Conservation (phyloP, 2,329 filamentous ascomycete genomes). For the Chlorencoelia australis region DNA sequence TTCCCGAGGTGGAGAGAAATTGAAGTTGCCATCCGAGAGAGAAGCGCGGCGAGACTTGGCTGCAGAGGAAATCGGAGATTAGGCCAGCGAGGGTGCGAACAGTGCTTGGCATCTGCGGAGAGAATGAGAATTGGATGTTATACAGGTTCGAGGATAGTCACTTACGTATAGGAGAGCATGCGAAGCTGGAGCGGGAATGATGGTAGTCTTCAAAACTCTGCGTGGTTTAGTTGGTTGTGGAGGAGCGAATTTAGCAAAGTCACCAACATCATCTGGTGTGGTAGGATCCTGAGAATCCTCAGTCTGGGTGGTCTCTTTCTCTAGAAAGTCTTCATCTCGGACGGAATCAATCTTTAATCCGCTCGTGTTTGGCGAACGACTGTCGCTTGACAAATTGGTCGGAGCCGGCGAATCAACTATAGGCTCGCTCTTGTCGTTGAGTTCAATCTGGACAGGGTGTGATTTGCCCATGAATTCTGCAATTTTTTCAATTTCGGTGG, state of each 20-base stretch:
- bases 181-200: constrained; percentile 67
- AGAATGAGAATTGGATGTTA: too few relatives aligned
- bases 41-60: constrained; percentile 65
- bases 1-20: constrained; percentile 77
- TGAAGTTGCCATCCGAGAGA: constrained; percentile 85
- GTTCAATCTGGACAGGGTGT: constrained; percentile 17
- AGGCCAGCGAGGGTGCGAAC: constrained; percentile 70
- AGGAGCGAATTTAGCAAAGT: constrained; percentile 31
- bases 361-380: constrained; percentile 24
- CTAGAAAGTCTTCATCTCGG: constrained; percentile 30
- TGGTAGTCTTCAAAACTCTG: constrained; percentile 53
- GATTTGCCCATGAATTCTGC: constrained; percentile 30
- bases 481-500: constrained; percentile 61
- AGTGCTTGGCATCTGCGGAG: constrained; percentile 60
- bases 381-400: constrained; percentile 27
- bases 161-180: constrained; percentile 83
- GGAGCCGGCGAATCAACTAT: constrained; percentile 41
- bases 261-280: constrained; percentile 35
- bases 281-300: constrained; percentile 37
- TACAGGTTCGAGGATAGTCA: too few relatives aligned
- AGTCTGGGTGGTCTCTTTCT: constrained; percentile 20
- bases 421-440: constrained; percentile 26
- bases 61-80: constrained; percentile 70
- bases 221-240: constrained; percentile 38
- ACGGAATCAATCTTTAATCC: constrained; percentile 30